Evolutionary conservation across 345 rosid genomes (phyloP), one percentile per base, ranked within the genome.

Genomic region (Citrus australasica): DNA sequence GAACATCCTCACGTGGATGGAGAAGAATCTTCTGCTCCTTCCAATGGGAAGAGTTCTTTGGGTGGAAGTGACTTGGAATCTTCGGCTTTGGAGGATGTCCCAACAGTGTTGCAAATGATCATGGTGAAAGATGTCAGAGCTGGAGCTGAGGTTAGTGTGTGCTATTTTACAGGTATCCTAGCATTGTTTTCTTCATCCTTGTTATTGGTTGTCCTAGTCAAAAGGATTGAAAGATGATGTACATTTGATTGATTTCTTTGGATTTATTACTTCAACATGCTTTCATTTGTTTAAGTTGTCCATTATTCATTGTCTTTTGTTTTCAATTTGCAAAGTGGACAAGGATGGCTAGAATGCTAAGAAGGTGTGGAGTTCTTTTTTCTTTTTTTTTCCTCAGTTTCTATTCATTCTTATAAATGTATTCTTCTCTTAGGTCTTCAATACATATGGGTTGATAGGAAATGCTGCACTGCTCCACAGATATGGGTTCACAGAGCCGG

Each of bases 391-490:
- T 17, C 22, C 22, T 46, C 14, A 46, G 24, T 25, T 63, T 1
- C 37, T 9, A 7, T 65, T 27, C 60, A 7, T 37, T 71, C 25
- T 61, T 17, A 35, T 40, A 17, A 33, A 21, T 77, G 35, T 7
- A 19, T 17, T 21, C 28, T 16, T 38, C 25, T 38, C 14, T 65
- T 79, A 94, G 98, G 91, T 93, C 58, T 95, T 87, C 80, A 95
- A 95, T 79, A 93, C 98, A 27, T 95, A 95, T 48, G 98, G 98
- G 17, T 79, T 78, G 63, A 21, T 83, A 75, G 98, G 98, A 58
- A 95, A 93, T 79, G 98, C 98, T 75, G 97, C 95, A 63, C 85
- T 95, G 88, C 93, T 95, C 63, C 97, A 95, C 76, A 92, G 98
- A 73, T 95, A 95, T 46, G 98, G 98, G 42, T 95, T 95, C 80